phyloP scores from a whole-genome alignment of 352 stramenopile genomes.

The Globisporangium polare region DNA sequence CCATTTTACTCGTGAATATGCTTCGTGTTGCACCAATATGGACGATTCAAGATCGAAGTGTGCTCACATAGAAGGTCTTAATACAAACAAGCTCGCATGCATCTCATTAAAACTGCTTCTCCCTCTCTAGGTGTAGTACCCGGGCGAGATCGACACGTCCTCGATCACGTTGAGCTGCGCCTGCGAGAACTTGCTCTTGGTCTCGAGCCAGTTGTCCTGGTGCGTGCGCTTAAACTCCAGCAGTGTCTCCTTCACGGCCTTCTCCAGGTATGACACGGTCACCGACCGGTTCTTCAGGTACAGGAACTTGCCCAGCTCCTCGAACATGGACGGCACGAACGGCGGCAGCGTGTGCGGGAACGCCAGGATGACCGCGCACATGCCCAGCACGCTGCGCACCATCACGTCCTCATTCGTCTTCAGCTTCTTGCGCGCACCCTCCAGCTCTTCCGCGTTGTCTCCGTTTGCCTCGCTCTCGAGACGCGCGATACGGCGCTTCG shows the following conservation, averaged over 20 bases:
- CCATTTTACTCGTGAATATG: background rate
- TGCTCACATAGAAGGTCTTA: background rate
- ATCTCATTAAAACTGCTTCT: background rate
- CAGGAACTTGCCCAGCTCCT: constrained; percentile 65
- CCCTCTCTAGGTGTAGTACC: constrained; percentile 55
- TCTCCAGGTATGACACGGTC: constrained; percentile 63
- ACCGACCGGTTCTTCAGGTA: constrained; percentile 61
- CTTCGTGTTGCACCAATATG: background rate
- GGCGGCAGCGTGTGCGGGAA: constrained; percentile 71
- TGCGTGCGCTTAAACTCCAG: constrained; percentile 83
- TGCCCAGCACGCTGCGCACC: constrained; percentile 57
- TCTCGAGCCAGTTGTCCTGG: constrained; percentile 82
- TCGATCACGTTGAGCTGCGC: constrained; percentile 71
- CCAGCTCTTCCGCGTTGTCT: constrained; percentile 22
- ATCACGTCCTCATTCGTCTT: constrained; percentile 49
- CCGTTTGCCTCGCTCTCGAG: constrained; percentile 27
- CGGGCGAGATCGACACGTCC: constrained; percentile 71
- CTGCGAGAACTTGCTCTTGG: constrained; percentile 52
- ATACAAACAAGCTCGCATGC: background rate
- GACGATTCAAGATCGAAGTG: background rate
- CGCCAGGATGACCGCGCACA: constrained; percentile 67
- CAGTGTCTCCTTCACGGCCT: constrained; percentile 73
- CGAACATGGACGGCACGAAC: constrained; percentile 67
- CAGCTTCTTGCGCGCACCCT: constrained; percentile 35
- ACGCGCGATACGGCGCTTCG: constrained; percentile 46